These are phyloP conservation scores for Citrus glauca DNA, from an alignment of 345 rosid species.

Conservation along the genomic window DNA sequence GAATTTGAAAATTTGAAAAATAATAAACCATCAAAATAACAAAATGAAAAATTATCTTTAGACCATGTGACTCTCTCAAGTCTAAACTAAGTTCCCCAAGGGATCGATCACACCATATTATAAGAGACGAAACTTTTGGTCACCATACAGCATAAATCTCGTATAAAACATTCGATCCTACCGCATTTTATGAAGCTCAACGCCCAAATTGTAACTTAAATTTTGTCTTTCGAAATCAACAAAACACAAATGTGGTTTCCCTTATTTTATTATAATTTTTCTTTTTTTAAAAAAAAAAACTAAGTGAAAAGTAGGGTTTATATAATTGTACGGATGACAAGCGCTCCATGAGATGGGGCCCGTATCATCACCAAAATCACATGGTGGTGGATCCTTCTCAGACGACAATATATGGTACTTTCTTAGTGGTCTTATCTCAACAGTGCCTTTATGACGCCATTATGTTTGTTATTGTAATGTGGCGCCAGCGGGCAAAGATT, in stretches of 20 bases:
- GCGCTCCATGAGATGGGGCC: neutral
- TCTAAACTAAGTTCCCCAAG: too few relatives aligned
- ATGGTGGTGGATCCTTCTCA: slow-evolving; percentile 5
- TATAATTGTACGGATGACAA: slow-evolving; percentile 22
- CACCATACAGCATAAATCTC: too few relatives aligned
- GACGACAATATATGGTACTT: slow-evolving; percentile 20
- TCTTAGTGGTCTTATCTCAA: slow-evolving; percentile 27
- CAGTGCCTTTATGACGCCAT: neutral
- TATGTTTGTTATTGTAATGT: neutral
- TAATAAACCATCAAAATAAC: too few relatives aligned
- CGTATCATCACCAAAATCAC: slow-evolving; percentile 1
- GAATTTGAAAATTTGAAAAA: too few relatives aligned
- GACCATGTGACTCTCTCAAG: neutral
- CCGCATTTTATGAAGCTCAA: neutral
- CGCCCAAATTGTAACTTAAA: neutral
- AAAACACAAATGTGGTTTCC: too few relatives aligned
- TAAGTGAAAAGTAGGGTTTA: neutral
- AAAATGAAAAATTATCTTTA: too few relatives aligned
- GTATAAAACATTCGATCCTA: too few relatives aligned
- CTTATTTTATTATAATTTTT: neutral
- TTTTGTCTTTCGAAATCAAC: neutral
- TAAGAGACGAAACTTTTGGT: neutral
- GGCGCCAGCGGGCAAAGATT: too few relatives aligned
- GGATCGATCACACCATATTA: neutral
- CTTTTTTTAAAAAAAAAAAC: too few relatives aligned